These are phyloP conservation scores for Helicostylum pulchrum DNA, from an alignment of 192 early-diverging fungal genomes.

Conservation along the genomic window DNA sequence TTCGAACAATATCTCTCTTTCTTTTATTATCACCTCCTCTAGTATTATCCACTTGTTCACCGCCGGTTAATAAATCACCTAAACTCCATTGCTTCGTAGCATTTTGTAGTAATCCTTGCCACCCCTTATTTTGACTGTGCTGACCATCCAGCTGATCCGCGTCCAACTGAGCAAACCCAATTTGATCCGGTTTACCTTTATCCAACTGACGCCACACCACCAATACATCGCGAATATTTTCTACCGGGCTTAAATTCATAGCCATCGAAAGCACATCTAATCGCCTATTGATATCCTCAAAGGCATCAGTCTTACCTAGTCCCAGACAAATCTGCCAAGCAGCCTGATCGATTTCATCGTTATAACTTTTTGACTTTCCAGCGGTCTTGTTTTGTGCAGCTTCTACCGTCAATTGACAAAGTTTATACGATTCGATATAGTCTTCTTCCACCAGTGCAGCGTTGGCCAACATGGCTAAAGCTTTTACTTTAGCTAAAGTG, in stretches of 20 bases:
- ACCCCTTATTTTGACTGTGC: constrained; percentile 1
- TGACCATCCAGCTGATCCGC: constrained; percentile 7
- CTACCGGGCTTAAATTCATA: constrained; percentile 48
- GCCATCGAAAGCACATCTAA: constrained; percentile 54
- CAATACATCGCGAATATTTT: constrained; percentile 41
- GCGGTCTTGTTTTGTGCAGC: constrained; percentile 28
- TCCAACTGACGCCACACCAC: constrained; percentile 45
- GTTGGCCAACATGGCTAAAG: constrained; percentile 59
- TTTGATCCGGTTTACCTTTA: constrained; percentile 5
- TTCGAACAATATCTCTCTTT: constrained; percentile 41
- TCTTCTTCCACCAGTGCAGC: constrained; percentile 58
- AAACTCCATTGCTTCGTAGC: constrained; percentile 23
- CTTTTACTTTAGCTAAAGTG: constrained; percentile 46
- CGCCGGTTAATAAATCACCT: constrained; percentile 17
- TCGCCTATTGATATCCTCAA: constrained; percentile 40
- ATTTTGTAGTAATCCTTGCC: constrained; percentile 22
- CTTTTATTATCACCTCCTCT: constrained; percentile 13
- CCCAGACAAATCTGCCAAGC: constrained; percentile 41
- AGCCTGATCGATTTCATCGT: constrained; percentile 29
- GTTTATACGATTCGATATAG: constrained; percentile 46
- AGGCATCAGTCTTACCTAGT: constrained; percentile 41
- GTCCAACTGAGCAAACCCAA: neutral
- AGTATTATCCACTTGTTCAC: constrained; percentile 3
- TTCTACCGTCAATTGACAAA: constrained; percentile 60
- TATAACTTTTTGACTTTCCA: constrained; percentile 7